Evolutionary conservation across 2,329 filamentous ascomycete species (phyloP), one percentile per base, ranked within the genome.

Genomic region (Colletotrichum karsti): DNA sequence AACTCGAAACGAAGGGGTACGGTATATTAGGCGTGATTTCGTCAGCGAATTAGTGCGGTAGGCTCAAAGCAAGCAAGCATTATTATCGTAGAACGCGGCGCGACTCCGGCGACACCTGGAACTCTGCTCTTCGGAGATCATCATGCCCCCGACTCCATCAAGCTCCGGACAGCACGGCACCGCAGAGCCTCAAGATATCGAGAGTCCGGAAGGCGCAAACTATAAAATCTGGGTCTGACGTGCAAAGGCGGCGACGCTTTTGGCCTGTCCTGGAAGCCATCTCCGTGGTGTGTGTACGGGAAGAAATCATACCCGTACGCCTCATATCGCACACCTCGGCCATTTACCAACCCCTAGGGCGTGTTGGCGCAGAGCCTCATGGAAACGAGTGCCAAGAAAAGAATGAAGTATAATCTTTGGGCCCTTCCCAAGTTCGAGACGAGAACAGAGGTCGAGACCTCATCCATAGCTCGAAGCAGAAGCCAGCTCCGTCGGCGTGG

Each of bases 351-450:
- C 60, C 59, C 59, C 53, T 58, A 7, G 53, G 64, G 60, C 60
- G 64, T 67, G 44, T 56, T 54, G 18, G 20, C 13, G 60, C 53
- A 53, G 64, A 63, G 53, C 60, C 59, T 67, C 64, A 64, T 35
- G 44, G 37, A 64, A 64, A 54, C 53, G 20, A 62, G 39, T 39
- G 63, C 56, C 57, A 55, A 66, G 63, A 28, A 50, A 39, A 48
- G 41, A 53, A 39, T n/a, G 33, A 60, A 61, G 20, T 61, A 18
- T 61, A 30, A 60, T 53, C 12, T 53, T 54, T 54, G 30, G 63
- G 5, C 5, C 35, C 28, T 12, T 22, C 22, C 9, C 10, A 22
- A 48, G 33, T 33, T 41, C 28, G 18, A 26, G 37, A 24, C 12
- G 12, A 57, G 18, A 22, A 37, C 13, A 53, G 26, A 50, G 64